A percentile compares a stretch with the other conserved stretches of the same genome.
Conservation (phyloP, 129 eudicot species). For the Flaveria sonorensis region DNA sequence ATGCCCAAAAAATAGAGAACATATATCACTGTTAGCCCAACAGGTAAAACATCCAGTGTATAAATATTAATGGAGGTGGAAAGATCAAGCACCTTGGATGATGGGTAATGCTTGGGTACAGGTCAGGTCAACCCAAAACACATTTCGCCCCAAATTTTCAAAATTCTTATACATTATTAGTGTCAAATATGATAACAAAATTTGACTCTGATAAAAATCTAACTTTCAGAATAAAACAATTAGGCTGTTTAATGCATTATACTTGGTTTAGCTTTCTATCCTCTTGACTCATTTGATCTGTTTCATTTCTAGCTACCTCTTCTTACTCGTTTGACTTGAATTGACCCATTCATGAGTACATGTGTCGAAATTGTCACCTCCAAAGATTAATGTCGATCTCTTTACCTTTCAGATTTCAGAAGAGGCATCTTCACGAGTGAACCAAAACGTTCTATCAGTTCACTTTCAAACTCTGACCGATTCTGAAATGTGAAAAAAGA, state of each 20-base stretch:
- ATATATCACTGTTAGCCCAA: constrained; percentile 26
- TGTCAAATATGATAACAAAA: background rate
- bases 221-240: background rate
- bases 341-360: background rate
- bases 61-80: background rate
- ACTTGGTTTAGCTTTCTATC: background rate
- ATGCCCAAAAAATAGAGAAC: constrained; percentile 1
- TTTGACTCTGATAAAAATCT: background rate
- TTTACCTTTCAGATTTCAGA: constrained; percentile 71
- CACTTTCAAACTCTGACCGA: constrained; percentile 77
- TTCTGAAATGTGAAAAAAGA: constrained; percentile 45
- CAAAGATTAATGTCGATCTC: background rate
- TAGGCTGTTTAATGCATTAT: background rate
- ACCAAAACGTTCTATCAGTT: constrained; percentile 91
- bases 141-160: background rate
- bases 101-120: background rate
- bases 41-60: background rate
- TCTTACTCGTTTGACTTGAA: background rate
- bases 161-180: background rate
- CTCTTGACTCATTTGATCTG: background rate
- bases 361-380: background rate
- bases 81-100: background rate
- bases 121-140: background rate
- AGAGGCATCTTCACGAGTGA: constrained; percentile 96
- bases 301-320: constrained; percentile 8